Percentiles rank a stretch among this genome's conserved stretches.
phyloP scores from a whole-genome alignment of 139 green algal genomes.

The Spirogloea muscicola region DNA sequence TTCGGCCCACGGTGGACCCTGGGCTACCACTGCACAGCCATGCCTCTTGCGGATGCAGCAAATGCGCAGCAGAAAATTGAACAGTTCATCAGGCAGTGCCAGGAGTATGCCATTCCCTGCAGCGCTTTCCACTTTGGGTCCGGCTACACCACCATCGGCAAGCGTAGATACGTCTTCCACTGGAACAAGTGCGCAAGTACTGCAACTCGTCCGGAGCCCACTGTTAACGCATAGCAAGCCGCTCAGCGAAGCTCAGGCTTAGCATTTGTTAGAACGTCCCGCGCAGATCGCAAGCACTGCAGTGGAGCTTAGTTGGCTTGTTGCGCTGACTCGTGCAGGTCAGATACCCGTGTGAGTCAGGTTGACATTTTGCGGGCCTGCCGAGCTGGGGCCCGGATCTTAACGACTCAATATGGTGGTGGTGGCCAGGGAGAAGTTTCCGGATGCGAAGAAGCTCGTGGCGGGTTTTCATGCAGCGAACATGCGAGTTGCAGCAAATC shows the following conservation, averaged over 20 bases:
- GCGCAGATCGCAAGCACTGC: too few species aligned
- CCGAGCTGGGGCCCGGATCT: too few species aligned
- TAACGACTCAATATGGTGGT: too few species aligned
- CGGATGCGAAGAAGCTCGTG: conserved; percentile 12
- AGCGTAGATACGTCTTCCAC: conserved; percentile 37
- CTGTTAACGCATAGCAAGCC: too few species aligned
- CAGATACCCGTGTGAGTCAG: too few species aligned
- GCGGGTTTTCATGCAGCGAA: conserved; percentile 1
- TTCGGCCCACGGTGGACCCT: conserved; percentile 18
- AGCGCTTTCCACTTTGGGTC: conserved; percentile 44
- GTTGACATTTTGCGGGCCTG: too few species aligned
- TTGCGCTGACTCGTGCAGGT: too few species aligned
- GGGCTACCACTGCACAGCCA: conserved; percentile 28
- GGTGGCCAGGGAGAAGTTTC: conserved; percentile 33
- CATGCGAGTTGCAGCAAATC: conserved; percentile 34
- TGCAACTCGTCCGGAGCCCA: too few species aligned
- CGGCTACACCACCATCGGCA: conserved; percentile 37
- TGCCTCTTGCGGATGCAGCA: conserved; percentile 32
- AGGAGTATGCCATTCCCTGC: conserved; percentile 4
- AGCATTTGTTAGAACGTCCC: too few species aligned
- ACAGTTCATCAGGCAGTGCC: conserved; percentile 12
- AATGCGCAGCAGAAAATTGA: conserved; percentile 30
- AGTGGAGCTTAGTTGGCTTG: too few species aligned
- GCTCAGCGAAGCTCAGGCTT: too few species aligned
- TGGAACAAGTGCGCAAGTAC: too few species aligned